Conservation (phyloP, 2,329 filamentous ascomycete species). For the Cytospora piceae region DNA sequence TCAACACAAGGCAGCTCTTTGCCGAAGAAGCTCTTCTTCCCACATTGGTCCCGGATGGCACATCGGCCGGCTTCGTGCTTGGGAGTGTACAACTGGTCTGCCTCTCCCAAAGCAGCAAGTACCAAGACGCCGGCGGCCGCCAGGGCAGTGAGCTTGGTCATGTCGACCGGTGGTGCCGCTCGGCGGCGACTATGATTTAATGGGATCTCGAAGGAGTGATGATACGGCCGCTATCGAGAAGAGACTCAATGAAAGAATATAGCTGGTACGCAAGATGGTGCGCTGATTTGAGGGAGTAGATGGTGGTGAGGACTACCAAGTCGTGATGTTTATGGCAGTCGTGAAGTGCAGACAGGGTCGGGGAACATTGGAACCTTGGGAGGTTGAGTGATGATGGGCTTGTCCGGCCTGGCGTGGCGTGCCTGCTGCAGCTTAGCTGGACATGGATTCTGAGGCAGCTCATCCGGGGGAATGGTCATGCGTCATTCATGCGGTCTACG, state of each 20-base stretch:
- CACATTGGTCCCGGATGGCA: constrained; percentile 88
- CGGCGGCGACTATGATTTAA: constrained; percentile 21
- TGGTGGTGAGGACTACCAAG: neutral
- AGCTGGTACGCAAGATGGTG: neutral
- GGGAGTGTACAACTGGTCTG: constrained; percentile 47
- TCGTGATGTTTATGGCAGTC: neutral
- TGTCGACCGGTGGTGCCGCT: constrained; percentile 33
- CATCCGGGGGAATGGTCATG: neutral
- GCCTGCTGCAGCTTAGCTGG: constrained; percentile 4
- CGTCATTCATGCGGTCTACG: neutral
- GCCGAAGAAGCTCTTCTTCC: constrained; percentile 87
- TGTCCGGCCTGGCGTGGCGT: neutral
- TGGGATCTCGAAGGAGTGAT: neutral
- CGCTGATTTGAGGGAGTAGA: neutral
- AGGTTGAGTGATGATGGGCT: neutral
- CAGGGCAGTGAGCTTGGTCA: constrained; percentile 45
- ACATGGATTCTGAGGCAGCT: neutral
- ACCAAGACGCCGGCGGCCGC: constrained; percentile 41
- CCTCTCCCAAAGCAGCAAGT: constrained; percentile 38
- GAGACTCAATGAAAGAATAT: neutral
- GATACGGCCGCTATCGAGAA: neutral
- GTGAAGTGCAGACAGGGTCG: neutral
- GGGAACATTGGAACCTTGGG: neutral
- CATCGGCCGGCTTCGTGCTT: constrained; percentile 88
- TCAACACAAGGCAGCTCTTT: constrained; percentile 90